Evolutionary conservation across 176 grass and related monocot genomes (phyloP), one percentile per base, ranked within the genome.

Genomic region (Paspalum notatum): DNA sequence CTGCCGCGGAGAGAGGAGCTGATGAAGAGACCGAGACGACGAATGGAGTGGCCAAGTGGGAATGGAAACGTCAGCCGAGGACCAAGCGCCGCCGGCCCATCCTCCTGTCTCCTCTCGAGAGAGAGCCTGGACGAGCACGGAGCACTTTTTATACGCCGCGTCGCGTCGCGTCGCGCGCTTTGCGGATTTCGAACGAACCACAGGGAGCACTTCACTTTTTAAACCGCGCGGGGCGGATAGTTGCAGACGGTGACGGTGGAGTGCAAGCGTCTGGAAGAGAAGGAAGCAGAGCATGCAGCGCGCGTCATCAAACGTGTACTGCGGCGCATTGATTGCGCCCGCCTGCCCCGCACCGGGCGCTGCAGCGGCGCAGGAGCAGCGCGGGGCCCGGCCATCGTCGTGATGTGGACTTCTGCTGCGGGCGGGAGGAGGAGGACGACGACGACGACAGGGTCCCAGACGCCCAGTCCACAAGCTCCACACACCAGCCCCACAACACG

Each of bases 111-210:
- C 41, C 22, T 43, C 17, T 47, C 18, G 26, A 5, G 59, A 22
- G 26, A 5, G 59, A 22, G 32, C 3, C 32, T 55, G 24, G 22
- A 44, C 77, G 8, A 7, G 4, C 11, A 11, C 66, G n/a, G 66
- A 48, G 37, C 45, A 32, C 55, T 24, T 63, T 79, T 76, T 66
- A 66, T 78, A 49, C 75, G 71, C 40, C 47, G 71, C 52, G 71
- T 55, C 47, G 71, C 52, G 75, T 85, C 65, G 40, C 74, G 72
- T 82, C 85, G 56, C 79, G 72, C 72, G 79, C 79, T 48, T 77
- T 41, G 72, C 79, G 72, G 85, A 22, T 81, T 68, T 71, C 72
- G 50, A 77, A 71, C 55, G 72, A 62, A 32, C 20, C 48, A 53
- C n/a, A n/a, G n/a, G n/a, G n/a, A n/a, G n/a, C n/a, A n/a, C n/a